Conservation (phyloP, 176 grass and related monocot genomes). For the Olyra latifolia region DNA sequence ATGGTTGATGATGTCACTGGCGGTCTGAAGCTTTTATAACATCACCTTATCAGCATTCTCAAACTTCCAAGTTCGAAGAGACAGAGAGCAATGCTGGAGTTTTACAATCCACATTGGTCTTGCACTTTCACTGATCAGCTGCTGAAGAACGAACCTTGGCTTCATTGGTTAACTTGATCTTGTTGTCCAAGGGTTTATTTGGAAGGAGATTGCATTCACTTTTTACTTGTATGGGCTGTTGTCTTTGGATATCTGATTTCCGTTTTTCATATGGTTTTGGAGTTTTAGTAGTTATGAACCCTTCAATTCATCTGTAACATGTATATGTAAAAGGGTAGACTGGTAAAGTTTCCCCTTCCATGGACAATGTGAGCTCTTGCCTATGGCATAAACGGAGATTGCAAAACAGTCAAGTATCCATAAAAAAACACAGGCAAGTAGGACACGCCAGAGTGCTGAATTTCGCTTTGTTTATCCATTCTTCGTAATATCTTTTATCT, state of each 20-base stretch:
- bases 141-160: slow-evolving; percentile 21
- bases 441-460: not conserved
- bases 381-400: not conserved
- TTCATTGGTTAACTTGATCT: not conserved
- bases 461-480: not conserved
- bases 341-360: not conserved
- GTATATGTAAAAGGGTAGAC: not conserved
- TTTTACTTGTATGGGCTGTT: slow-evolving; percentile 18
- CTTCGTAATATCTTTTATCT: not conserved
- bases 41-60: not conserved
- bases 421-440: not conserved
- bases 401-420: not conserved
- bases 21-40: slow-evolving; percentile 68
- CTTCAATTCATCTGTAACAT: slow-evolving; percentile 8
- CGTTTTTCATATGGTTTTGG: not conserved
- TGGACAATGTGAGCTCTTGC: not conserved
- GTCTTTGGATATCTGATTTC: not conserved
- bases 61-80: not conserved
- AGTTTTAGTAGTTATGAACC: not conserved
- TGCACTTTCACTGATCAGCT: not conserved
- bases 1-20: slow-evolving; percentile 88
- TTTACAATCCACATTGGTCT: not conserved
- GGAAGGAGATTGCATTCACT: slow-evolving; percentile 5
- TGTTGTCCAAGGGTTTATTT: not conserved
- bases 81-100: not conserved